Evolutionary conservation across 495 filamentous ascomycete species (phyloP).

Genomic region (Talaromyces nanjingensis): DNA sequence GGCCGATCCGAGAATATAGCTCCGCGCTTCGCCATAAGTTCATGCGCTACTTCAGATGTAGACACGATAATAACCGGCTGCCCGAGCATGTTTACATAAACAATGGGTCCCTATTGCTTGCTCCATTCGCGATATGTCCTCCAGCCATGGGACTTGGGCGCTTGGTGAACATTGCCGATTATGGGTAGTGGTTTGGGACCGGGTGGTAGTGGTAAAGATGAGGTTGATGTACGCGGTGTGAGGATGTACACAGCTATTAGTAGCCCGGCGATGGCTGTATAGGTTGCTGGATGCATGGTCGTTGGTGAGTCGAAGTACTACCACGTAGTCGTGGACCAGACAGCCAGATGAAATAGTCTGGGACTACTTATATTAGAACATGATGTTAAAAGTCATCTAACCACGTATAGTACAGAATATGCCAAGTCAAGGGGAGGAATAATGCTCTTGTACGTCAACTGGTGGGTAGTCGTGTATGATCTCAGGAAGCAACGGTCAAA

Average conservation of each 20-base stretch:
- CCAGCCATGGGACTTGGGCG: conserved; percentile 50
- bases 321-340: too few relatives aligned
- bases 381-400: too few relatives aligned
- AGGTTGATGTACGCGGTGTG: background rate
- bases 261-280: background rate
- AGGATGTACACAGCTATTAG: background rate
- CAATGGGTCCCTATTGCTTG: conserved; percentile 35
- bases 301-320: too few relatives aligned
- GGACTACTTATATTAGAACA: too few relatives aligned
- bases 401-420: too few relatives aligned
- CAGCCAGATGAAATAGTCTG: too few relatives aligned
- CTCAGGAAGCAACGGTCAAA: too few relatives aligned
- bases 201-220: conserved; percentile 35
- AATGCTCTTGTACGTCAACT: too few relatives aligned
- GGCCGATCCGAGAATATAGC: conserved; percentile 18
- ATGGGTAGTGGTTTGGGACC: conserved; percentile 49
- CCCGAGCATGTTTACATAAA: conserved; percentile 20
- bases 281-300: background rate
- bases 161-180: conserved; percentile 49
- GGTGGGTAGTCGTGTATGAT: too few relatives aligned
- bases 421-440: too few relatives aligned
- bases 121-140: conserved; percentile 41
- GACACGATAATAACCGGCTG: conserved; percentile 23
- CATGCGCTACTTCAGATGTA: conserved; percentile 21
- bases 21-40: conserved; percentile 21